Percentiles rank a stretch among this genome's conserved stretches.
phyloP scores from a whole-genome alignment of 2,329 filamentous ascomycete genomes.

The Ophiosphaerella korrae region DNA sequence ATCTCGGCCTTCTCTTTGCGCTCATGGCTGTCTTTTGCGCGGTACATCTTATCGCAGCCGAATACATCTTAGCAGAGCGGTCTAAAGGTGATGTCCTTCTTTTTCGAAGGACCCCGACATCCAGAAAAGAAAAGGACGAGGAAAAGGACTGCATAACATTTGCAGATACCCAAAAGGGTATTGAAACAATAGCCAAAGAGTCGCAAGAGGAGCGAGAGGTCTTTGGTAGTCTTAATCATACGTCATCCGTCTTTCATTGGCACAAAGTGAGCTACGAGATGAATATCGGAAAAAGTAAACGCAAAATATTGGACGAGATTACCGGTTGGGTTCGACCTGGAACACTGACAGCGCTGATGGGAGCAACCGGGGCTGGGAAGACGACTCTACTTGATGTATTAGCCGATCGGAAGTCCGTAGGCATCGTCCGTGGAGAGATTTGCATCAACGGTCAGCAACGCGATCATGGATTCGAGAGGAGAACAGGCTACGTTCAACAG shows the following conservation, averaged over 20 bases:
- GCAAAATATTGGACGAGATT: constrained; percentile 59
- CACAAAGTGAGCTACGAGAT: constrained; percentile 29
- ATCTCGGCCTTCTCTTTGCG: constrained; percentile 42
- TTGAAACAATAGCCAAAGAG: no score
- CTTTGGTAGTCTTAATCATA: no score
- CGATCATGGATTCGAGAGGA: constrained; percentile 23
- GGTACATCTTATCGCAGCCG: constrained; percentile 21
- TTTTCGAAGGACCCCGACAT: no score
- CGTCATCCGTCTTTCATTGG: constrained; percentile 36
- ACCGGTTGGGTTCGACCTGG: constrained; percentile 61
- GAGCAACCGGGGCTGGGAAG: constrained; percentile 30
- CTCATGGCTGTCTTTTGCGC: constrained; percentile 45
- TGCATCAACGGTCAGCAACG: constrained; percentile 71
- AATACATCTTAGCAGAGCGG: constrained; percentile 50
- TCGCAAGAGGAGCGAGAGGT: no score
- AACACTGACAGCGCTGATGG: constrained; percentile 53
- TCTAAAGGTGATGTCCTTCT: constrained; percentile 63
- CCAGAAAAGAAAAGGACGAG: no score
- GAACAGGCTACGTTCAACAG: constrained; percentile 34
- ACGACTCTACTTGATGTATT: constrained; percentile 34
- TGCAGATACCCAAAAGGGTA: no score
- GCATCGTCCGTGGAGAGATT: constrained; percentile 81
- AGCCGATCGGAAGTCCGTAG: constrained; percentile 80
- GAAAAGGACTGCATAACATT: no score
- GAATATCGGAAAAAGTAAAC: constrained; percentile 45